Percentiles rank a stretch among this genome's conserved stretches.
These are phyloP conservation scores for Forsythia viridissima DNA, from an alignment of 257 asterid species.

Conservation along the genomic window DNA sequence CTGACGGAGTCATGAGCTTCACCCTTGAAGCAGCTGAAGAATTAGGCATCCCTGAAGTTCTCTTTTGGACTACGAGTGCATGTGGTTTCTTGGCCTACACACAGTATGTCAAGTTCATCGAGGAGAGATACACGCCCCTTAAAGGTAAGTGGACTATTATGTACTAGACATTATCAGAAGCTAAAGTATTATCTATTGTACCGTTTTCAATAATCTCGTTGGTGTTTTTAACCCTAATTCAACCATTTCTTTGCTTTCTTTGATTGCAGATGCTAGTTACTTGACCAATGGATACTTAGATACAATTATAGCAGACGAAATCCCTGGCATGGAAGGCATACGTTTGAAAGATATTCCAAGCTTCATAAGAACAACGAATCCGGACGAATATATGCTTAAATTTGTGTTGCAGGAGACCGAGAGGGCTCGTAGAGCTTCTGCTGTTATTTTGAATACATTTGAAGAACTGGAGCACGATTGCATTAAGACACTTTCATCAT, in stretches of 20 bases:
- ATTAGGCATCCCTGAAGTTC: slow-evolving; percentile 48
- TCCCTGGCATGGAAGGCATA: slow-evolving; percentile 41
- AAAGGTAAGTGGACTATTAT: slow-evolving; percentile 29
- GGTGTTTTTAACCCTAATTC: neutral
- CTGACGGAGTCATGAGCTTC: slow-evolving; percentile 55
- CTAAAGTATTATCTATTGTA: neutral
- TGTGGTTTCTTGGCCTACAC: slow-evolving; percentile 39
- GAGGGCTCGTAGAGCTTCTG: slow-evolving; percentile 34
- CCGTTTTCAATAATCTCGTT: neutral
- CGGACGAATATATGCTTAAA: slow-evolving; percentile 37
- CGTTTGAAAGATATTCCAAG: slow-evolving; percentile 49
- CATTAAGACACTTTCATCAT: slow-evolving; percentile 31
- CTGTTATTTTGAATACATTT: slow-evolving; percentile 50
- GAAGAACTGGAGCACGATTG: slow-evolving; percentile 44
- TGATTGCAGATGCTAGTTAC: slow-evolving; percentile 32
- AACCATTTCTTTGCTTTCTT: neutral
- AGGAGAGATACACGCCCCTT: slow-evolving; percentile 41
- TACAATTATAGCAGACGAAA: slow-evolving; percentile 26
- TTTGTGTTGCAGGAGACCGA: slow-evolving; percentile 21
- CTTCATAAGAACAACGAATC: slow-evolving; percentile 36
- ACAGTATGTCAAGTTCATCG: slow-evolving; percentile 24
- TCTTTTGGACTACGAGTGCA: slow-evolving; percentile 52
- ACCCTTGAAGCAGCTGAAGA: slow-evolving; percentile 52
- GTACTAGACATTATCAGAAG: neutral
- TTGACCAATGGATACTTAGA: slow-evolving; percentile 54